Evolutionary conservation across 2,329 filamentous ascomycete genomes (phyloP).

Genomic region (Sporothrix brunneoviolacea): DNA sequence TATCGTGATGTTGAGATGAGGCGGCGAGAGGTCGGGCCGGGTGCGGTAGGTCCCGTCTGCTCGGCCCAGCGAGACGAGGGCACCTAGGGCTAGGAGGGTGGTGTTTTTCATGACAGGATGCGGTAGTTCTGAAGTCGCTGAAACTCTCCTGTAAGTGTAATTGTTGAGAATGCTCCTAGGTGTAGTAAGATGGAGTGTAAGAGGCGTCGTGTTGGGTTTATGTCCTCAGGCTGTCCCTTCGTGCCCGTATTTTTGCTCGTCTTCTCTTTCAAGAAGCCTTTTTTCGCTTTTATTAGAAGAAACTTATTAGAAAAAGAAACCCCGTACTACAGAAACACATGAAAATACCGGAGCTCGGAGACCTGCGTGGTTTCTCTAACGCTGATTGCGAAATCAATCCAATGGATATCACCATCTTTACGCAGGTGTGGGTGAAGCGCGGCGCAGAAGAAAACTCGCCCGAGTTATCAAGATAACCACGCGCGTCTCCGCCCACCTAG

Average conservation of each 20-base stretch:
- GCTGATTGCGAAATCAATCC: not conserved
- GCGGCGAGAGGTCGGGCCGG: constrained; percentile 26
- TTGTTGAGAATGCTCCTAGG: too few species aligned
- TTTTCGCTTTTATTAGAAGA: too few species aligned
- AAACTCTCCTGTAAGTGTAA: too few species aligned
- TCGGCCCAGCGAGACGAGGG: not conserved
- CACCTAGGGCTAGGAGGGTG: not conserved
- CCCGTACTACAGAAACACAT: too few species aligned
- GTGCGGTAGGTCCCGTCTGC: constrained; percentile 13
- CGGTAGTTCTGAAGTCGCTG: too few species aligned
- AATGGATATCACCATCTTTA: not conserved
- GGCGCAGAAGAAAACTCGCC: constrained; percentile 5
- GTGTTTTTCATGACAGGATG: not conserved
- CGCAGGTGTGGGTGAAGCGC: too few species aligned
- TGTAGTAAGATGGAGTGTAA: too few species aligned
- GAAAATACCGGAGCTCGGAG: not conserved
- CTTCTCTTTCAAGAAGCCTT: too few species aligned
- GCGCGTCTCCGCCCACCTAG: not conserved
- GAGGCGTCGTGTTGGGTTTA: too few species aligned
- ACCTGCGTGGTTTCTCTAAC: not conserved
- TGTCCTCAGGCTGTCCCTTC: not conserved
- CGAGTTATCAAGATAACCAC: constrained; percentile 4
- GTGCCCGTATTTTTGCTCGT: too few species aligned
- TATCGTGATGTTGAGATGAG: constrained; percentile 27
- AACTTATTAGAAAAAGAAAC: too few species aligned